phyloP scores from a whole-genome alignment of 257 asterid genomes.

The Solanum clarkiae region DNA sequence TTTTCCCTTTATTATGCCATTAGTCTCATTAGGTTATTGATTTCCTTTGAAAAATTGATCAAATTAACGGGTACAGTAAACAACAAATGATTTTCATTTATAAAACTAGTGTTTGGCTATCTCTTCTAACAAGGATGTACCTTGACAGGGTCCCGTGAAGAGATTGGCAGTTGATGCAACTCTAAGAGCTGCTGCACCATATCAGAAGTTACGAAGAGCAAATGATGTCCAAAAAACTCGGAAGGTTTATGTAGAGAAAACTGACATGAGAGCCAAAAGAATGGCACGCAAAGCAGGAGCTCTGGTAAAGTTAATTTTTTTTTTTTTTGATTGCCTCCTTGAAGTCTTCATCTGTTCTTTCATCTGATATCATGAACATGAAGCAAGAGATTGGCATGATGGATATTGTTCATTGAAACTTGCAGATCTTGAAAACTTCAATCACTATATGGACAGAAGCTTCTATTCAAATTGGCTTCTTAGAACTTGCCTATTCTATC shows the following conservation, averaged over 20 bases:
- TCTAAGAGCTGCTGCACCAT: conserved; percentile 99
- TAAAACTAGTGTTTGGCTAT: neutral
- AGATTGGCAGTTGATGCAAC: conserved; percentile 99
- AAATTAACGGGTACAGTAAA: neutral
- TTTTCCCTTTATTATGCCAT: neutral
- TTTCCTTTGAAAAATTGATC: neutral
- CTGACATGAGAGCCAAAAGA: conserved; percentile 98
- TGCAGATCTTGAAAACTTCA: neutral
- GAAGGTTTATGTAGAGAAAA: conserved; percentile 81
- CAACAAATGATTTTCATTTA: neutral
- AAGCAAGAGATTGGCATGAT: neutral
- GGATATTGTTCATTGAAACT: neutral
- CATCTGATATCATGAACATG: neutral
- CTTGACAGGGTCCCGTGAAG: conserved; percentile 83
- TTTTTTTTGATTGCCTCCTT: neutral
- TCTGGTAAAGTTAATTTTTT: conserved; percentile 42
- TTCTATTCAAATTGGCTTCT: neutral
- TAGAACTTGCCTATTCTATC: neutral
- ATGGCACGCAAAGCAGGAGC: conserved; percentile 99
- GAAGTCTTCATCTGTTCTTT: neutral
- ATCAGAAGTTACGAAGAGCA: conserved; percentile 91
- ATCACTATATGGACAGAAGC: neutral
- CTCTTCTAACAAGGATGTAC: conserved; percentile 13
- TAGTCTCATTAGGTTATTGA: neutral
- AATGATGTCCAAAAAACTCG: conserved; percentile 54